Conservation (phyloP, 129 eudicot species). For the Lactuca sativa region DNA sequence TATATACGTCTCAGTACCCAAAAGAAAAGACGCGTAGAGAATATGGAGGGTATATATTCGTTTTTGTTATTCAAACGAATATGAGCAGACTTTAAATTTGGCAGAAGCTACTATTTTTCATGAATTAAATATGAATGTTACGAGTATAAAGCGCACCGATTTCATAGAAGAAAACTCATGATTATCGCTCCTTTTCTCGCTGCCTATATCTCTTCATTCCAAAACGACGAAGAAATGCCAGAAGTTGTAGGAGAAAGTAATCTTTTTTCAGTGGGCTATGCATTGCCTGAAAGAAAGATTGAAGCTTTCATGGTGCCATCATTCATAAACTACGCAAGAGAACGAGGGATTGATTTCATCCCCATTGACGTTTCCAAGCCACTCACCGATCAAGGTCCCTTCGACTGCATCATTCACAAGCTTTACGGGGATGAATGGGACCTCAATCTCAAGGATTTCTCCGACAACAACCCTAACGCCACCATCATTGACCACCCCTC, state of each 20-base stretch:
- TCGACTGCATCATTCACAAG: constrained; percentile 67
- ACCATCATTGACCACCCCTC: constrained; percentile 49
- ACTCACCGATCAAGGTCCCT: constrained; percentile 55
- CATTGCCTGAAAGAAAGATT: constrained; percentile 55
- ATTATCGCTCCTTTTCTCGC: background rate
- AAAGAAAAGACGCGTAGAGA: background rate
- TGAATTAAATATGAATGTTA: background rate
- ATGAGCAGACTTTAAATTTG: constrained; percentile 8
- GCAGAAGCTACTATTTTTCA: constrained; percentile 8
- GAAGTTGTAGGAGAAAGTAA: constrained; percentile 7
- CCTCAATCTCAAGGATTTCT: constrained; percentile 27
- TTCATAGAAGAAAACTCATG: constrained; percentile 8
- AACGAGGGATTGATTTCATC: constrained; percentile 51
- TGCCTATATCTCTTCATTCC: background rate
- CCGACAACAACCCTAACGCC: constrained; percentile 38
- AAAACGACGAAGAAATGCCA: constrained; percentile 20
- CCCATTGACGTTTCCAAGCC: constrained; percentile 42
- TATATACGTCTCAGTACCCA: background rate
- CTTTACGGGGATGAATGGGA: constrained; percentile 52
- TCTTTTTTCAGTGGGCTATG: constrained; percentile 58
- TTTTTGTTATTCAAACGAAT: constrained; percentile 18
- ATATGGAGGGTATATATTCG: constrained; percentile 5
- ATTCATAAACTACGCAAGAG: constrained; percentile 35
- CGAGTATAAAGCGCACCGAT: background rate
- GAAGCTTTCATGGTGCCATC: constrained; percentile 49